Percentiles rank a stretch among this genome's conserved stretches.
Evolutionary conservation across 2,329 filamentous ascomycete genomes (phyloP).

Genomic region (Bipolaris oryzae): DNA sequence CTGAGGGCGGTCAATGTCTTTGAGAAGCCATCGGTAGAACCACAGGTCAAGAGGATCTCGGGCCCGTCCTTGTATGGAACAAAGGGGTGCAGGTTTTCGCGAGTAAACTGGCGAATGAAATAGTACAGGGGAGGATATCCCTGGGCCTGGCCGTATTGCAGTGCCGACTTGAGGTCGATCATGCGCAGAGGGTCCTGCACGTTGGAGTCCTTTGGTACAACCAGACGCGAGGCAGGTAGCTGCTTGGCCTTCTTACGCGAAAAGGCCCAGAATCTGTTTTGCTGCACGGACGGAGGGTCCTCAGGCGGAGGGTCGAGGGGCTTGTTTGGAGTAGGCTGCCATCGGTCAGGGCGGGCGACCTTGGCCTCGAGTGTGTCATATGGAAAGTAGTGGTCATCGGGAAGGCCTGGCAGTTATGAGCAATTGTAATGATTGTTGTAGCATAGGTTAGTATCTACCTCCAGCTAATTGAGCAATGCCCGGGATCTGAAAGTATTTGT

Average conservation of each 20-base stretch:
- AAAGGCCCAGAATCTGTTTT: slow-evolving; percentile 40
- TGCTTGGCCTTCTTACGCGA: slow-evolving; percentile 29
- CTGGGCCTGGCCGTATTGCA: slow-evolving; percentile 85
- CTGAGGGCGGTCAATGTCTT: slow-evolving; percentile 79
- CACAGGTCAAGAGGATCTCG: slow-evolving; percentile 79
- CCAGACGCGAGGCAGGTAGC: slow-evolving; percentile 58
- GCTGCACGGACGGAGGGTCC: slow-evolving; percentile 31
- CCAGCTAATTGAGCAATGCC: slow-evolving; percentile 67
- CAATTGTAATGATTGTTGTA: neutral
- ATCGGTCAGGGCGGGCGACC: slow-evolving; percentile 75
- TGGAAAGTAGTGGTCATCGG: slow-evolving; percentile 81
- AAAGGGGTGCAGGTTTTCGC: slow-evolving; percentile 77
- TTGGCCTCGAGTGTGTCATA: slow-evolving; percentile 89
- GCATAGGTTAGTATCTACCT: slow-evolving; percentile 47
- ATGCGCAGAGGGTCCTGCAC: slow-evolving; percentile 66
- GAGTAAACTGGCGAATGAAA: slow-evolving; percentile 79
- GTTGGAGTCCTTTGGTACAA: slow-evolving; percentile 71
- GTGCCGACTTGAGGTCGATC: slow-evolving; percentile 79
- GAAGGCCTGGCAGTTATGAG: slow-evolving; percentile 65
- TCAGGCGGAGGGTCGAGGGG: slow-evolving; percentile 55
- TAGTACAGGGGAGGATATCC: slow-evolving; percentile 80
- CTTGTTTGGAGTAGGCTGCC: slow-evolving; percentile 70
- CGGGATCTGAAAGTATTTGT: slow-evolving; percentile 77
- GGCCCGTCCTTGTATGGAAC: slow-evolving; percentile 78
- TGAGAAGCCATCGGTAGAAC: slow-evolving; percentile 82